Base-by-base conservation (phyloP, 495 filamentous ascomycete genomes). In the Penicillium cataractarum region DNA sequence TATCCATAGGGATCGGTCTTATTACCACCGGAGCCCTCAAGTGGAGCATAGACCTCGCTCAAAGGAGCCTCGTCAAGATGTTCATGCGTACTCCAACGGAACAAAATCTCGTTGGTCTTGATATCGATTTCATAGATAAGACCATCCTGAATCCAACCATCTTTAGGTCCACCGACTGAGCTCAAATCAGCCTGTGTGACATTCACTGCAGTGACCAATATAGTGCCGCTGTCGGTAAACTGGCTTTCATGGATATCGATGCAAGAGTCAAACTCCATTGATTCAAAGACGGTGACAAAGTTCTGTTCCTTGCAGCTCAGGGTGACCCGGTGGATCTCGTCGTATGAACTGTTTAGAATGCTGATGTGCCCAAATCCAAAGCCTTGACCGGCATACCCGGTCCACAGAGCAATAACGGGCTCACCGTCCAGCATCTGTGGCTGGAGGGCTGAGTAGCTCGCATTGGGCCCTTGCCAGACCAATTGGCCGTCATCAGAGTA, bases 191-290 rank as follows among this genome's bases (percentile, higher is more conserved):
- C 69, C 21, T 69, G 72, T 10, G 80, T 81, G 9, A 76, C 74
- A 57, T 84, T 80, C 46, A 84, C 83, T 12, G 81, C 76, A 12
- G 79, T 80, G n/a, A 84, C 81, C 3, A 86, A 69, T 13, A 83
- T 76, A 0, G 82, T 86, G 54, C 80, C 71, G 26, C 81, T 65
- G 17, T 71, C 65, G 1, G 79, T 81, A 40, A 82, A 65, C 13
- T 70, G 71, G 13, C 74, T 75, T 57, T 84, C 80, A 53, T 83
- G 80, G 21, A 79, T 49, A 59, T 77, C 76, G 39, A 71, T 70
- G 29, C 69, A 71, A 4, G 65, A 75, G 10, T 62, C 24, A 17
- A 67, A 65, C 1, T 58, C 17, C 39, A 57, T 60, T 12, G 66
- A 52, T 0, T 65, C 61, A n/a, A 60, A 64, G 6, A 63, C 44